Conservation (phyloP, 495 filamentous ascomycete species). For the Aspergillus cavernicola region DNA sequence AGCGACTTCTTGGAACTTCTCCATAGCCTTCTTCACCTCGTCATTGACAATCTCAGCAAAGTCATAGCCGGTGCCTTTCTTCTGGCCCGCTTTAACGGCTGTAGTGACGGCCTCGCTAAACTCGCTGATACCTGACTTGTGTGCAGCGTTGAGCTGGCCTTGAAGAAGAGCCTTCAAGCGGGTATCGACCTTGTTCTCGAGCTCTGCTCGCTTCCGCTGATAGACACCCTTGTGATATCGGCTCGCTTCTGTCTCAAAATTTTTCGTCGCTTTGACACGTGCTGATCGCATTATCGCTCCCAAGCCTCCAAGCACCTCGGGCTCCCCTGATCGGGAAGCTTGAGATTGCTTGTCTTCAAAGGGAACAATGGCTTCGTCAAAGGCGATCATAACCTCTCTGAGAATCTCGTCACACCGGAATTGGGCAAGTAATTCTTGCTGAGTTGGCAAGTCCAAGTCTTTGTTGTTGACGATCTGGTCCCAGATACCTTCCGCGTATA, state of each 20-base stretch:
- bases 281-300: slow-evolving; percentile 70
- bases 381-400: slow-evolving; percentile 75
- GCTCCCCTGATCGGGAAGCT: slow-evolving; percentile 63
- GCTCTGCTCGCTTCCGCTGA: slow-evolving; percentile 73
- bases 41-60: slow-evolving; percentile 89
- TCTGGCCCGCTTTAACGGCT: slow-evolving; percentile 85
- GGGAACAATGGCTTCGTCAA: slow-evolving; percentile 76
- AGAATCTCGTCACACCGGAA: slow-evolving; percentile 97
- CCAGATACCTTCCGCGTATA: slow-evolving; percentile 92
- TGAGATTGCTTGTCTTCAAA: slow-evolving; percentile 84
- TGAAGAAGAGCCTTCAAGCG: slow-evolving; percentile 85
- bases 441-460: slow-evolving; percentile 92
- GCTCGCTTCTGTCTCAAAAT: slow-evolving; percentile 85
- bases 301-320: slow-evolving; percentile 68
- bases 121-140: slow-evolving; percentile 80
- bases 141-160: slow-evolving; percentile 78
- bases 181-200: slow-evolving; percentile 80
- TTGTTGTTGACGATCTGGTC: slow-evolving; percentile 99
- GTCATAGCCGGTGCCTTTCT: slow-evolving; percentile 83
- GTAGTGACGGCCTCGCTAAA: slow-evolving; percentile 84
- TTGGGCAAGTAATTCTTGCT: slow-evolving; percentile 94
- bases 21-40: slow-evolving; percentile 71
- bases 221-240: slow-evolving; percentile 96
- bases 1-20: slow-evolving; percentile 74
- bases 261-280: slow-evolving; percentile 69